Evolutionary conservation across 192 early-diverging fungal species (phyloP).

Genomic region (Entomortierella chlamydospora): DNA sequence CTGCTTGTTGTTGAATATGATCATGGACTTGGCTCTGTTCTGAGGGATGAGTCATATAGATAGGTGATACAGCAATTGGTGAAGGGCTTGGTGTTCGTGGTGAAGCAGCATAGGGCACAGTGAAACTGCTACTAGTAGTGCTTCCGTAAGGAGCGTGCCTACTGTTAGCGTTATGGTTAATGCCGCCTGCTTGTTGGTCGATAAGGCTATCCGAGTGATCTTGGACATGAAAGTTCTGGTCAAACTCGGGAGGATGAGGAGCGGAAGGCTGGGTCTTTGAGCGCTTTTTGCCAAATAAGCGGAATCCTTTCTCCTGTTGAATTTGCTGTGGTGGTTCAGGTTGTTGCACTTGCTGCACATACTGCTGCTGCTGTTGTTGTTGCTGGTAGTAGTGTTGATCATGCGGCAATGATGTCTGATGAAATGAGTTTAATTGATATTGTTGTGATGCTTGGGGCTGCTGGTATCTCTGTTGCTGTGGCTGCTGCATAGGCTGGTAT

Average conservation of each 20-base stretch:
- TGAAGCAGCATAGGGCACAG: not conserved
- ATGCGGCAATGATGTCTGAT: constrained; percentile 2
- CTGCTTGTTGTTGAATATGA: constrained; percentile 1
- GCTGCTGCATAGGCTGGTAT: not conserved
- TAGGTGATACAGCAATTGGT: constrained; percentile 14
- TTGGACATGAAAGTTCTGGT: not conserved
- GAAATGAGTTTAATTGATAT: not conserved
- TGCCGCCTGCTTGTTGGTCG: not conserved
- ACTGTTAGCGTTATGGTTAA: not conserved
- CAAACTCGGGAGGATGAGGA: constrained; percentile 31
- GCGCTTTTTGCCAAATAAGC: constrained; percentile 51
- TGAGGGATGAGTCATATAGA: constrained; percentile 10
- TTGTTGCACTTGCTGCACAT: constrained; percentile 7
- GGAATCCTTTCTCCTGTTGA: constrained; percentile 21
- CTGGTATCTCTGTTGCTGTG: not conserved
- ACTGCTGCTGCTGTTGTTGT: constrained; percentile 10
- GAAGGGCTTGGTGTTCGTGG: constrained; percentile 1
- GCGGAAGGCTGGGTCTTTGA: constrained; percentile 50
- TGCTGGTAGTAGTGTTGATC: constrained; percentile 6
- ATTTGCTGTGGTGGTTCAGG: not conserved
- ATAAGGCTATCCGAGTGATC: not conserved
- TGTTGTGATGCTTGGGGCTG: not conserved
- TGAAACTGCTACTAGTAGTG: not conserved
- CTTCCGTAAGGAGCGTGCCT: not conserved
- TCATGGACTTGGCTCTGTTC: not conserved